Base-by-base conservation (phyloP, 768 basidiomycete genomes). In the Trametes sanguinea region DNA sequence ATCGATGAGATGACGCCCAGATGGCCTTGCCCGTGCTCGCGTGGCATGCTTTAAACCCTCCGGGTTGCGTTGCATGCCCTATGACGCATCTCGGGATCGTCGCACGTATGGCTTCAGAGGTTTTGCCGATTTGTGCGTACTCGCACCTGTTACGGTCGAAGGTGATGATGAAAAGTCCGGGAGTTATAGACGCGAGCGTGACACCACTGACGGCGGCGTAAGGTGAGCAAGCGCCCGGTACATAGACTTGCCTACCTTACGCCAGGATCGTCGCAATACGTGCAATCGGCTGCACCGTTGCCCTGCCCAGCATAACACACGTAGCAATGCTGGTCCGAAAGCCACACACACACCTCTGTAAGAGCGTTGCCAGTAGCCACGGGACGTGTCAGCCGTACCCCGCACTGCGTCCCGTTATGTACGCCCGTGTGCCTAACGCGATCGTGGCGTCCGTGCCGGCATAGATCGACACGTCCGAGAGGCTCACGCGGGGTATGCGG, bases 371-470 rank as follows among this genome's bases (percentile, higher is more conserved):
- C 5, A 3, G 13, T 16, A 47, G 54, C 8, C 43, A 42, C 50
- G 37, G 16, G 47, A 16, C 57, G 13, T 8, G 50, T 27, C 4
- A 50, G 8, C 17, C 47, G 16, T 35, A 17, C 57, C 50, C 42
- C 40, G 57, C 50, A 11, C 33, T 32, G 50, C 43, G 33, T 52
- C 50, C 50, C 5, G 40, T 51, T 45, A 59, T 59, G 57, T 59
- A 37, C 57, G 42, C 32, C 57, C 45, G 57, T 51, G 57, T 59
- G 46, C 57, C 55, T 47, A 45, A 59, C 57, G 40, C 57, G 48
- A 52, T 59, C 42, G 57, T 59, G 57, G 57, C 57, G 57, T 59
- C 47, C 48, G 48, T 33, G 48, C 48, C 17, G 37, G 50, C 14
- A 51, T 11, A 58, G 47, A 42, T 51, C 57, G 47, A 58, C 56